phyloP scores from a whole-genome alignment of 495 filamentous ascomycete species.

The Mycothermus thermophilus region DNA sequence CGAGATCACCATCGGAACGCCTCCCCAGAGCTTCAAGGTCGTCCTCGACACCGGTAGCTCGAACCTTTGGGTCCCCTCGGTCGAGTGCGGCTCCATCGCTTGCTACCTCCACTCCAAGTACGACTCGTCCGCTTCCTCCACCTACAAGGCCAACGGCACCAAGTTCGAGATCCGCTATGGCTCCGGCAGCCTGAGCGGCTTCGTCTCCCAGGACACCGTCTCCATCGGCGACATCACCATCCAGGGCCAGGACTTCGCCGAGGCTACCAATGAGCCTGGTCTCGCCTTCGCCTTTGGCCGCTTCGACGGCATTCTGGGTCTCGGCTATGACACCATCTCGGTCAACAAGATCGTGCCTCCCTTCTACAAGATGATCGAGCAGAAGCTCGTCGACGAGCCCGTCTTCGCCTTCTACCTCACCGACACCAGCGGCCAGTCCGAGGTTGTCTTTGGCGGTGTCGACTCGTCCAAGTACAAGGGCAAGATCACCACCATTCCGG shows the following conservation, averaged over 20 bases:
- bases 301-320: constrained; percentile 94
- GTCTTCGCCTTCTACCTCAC: constrained; percentile 96
- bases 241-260: constrained; percentile 83
- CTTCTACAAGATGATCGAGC: constrained; percentile 89
- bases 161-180: constrained; percentile 92
- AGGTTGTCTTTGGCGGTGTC: constrained; percentile 84
- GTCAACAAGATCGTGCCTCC: constrained; percentile 91
- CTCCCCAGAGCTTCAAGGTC: constrained; percentile 93
- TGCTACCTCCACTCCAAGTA: constrained; percentile 97
- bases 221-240: constrained; percentile 80
- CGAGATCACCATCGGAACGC: constrained; percentile 82
- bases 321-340: constrained; percentile 89
- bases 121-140: constrained; percentile 76
- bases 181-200: constrained; percentile 88
- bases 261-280: constrained; percentile 87
- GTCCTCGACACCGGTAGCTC: constrained; percentile 97
- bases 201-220: constrained; percentile 74
- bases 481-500: constrained; percentile 80
- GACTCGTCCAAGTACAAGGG: constrained; percentile 78
- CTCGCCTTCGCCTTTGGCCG: constrained; percentile 95
- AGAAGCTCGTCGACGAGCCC: constrained; percentile 76
- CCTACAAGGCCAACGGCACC: constrained; percentile 88
- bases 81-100: constrained; percentile 84
- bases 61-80: constrained; percentile 95
- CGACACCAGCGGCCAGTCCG: constrained; percentile 59